Evolutionary conservation across 1,139 yeast species (phyloP).

Genomic region (Hyphopichia pseudoburtonii): DNA sequence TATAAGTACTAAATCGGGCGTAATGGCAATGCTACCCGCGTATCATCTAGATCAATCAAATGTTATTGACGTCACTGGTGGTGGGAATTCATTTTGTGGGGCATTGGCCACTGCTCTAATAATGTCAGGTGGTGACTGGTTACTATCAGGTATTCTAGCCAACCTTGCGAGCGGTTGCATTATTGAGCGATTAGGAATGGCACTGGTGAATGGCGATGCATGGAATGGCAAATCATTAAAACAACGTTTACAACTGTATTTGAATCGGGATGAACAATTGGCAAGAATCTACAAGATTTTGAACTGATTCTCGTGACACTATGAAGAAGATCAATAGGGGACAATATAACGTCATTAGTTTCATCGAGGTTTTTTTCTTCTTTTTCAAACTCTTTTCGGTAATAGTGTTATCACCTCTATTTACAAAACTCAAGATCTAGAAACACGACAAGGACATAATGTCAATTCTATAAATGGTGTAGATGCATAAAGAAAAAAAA

Average conservation of each 20-base stretch:
- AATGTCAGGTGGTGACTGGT: slow-evolving; percentile 49
- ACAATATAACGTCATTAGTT: too few species aligned
- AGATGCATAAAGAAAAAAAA: neutral
- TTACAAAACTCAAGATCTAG: too few species aligned
- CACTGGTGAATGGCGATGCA: slow-evolving; percentile 27
- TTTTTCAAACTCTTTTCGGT: too few species aligned
- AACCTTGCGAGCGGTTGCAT: slow-evolving; percentile 77
- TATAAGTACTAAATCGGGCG: slow-evolving; percentile 15
- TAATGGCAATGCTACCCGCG: slow-evolving; percentile 52
- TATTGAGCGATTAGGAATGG: slow-evolving; percentile 77
- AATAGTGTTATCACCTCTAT: too few species aligned
- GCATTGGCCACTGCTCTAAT: slow-evolving; percentile 66
- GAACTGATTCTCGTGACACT: too few species aligned
- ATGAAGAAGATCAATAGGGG: too few species aligned
- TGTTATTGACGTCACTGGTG: slow-evolving; percentile 90
- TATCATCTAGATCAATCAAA: slow-evolving; percentile 55
- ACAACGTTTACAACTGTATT: slow-evolving; percentile 31
- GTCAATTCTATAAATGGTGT: neutral
- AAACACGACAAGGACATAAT: too few species aligned
- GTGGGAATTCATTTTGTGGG: slow-evolving; percentile 88
- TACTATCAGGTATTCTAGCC: slow-evolving; percentile 63
- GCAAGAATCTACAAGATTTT: neutral
- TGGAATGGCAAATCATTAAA: slow-evolving; percentile 57
- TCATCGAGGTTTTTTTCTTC: too few species aligned
- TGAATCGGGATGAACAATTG: slow-evolving; percentile 5